phyloP scores from a whole-genome alignment of 2,329 filamentous ascomycete species.

The Exophiala sp. region DNA sequence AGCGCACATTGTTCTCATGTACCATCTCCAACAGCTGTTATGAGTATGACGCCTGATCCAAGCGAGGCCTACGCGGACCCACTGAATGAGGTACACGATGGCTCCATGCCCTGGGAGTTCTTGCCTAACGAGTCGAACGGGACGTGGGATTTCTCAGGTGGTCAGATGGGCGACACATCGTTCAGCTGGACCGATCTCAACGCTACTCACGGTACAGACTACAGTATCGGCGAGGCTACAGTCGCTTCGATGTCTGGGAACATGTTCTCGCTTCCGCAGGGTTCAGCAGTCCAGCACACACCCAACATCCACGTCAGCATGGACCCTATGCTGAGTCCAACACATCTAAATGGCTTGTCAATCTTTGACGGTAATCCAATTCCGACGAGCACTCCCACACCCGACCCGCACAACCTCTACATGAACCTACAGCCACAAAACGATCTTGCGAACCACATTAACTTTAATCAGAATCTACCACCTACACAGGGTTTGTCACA shows the following conservation, averaged over 20 bases:
- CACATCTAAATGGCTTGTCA: not conserved
- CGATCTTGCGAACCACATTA: not conserved
- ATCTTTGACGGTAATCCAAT: not conserved
- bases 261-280: not conserved
- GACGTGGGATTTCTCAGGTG: constrained; percentile 22
- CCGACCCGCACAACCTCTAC: constrained; percentile 3
- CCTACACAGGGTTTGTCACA: not conserved
- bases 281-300: not conserved
- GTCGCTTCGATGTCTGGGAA: constrained; percentile 14
- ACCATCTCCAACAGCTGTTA: constrained; percentile 10
- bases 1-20: constrained; percentile 20
- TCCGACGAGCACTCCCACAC: not conserved
- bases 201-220: constrained; percentile 20
- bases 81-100: constrained; percentile 4
- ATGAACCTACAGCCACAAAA: not conserved
- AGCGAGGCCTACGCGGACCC: constrained; percentile 8
- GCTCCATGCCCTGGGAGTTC: constrained; percentile 13
- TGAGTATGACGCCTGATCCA: constrained; percentile 9
- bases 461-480: not conserved
- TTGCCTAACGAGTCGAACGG: constrained; percentile 16
- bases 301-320: constrained; percentile 2
- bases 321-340: constrained; percentile 5
- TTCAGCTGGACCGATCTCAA: constrained; percentile 24
- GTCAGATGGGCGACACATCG: constrained; percentile 14
- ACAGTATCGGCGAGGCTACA: constrained; percentile 20